Base-by-base conservation (phyloP, 257 asterid genomes). In the Primulina eburnea region DNA sequence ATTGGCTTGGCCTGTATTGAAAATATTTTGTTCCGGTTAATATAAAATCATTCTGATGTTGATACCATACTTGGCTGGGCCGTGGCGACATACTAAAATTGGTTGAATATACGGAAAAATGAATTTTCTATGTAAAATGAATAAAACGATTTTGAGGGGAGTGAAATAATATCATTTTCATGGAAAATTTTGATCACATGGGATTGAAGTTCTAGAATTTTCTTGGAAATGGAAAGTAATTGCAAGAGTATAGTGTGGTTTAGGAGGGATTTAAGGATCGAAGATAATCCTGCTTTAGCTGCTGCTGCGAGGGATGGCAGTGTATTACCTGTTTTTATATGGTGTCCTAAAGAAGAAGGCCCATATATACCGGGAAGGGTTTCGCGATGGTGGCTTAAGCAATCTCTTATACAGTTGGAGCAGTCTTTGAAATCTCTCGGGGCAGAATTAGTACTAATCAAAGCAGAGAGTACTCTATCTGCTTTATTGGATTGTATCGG, bases 351-450 rank as follows among this genome's bases (percentile, higher is more conserved):
- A 62, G 99, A 93, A 71, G 97, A 93, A 76, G 96, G 89, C 4
- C 89, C 82, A 4, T 93, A 81, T 76, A 78, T 86, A 20, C 96
- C 99, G 0, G 99, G 99, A 29, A 84, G 99, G 57, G 99, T 88
- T 73, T 93, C 99, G 1, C 77, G 99, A 64, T 93, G 99, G 99
- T 93, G 97, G 97, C 76, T 93, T 66, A 93, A 93, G 79, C 95
- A 89, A 35, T 93, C 99, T 52, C 90, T 93, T 18, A 69, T 82
- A 20, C 91, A 90, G 56, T 75, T 93, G 77, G 87, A 84, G 73
- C 89, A 81, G 40, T 89, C 97, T 0, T 73, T 93, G 79, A 86
- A 67, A 76, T 85, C 96, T 66, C 96, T 93, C 63, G 99, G 99
- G 53, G 95, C 92, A 35, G 90, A 87, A 37, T 52, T 93, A 75